A percentile compares a stretch with the other conserved stretches of the same genome.
Evolutionary conservation across 1,139 yeast genomes (phyloP).

Genomic region (Scheffersomyces titani): DNA sequence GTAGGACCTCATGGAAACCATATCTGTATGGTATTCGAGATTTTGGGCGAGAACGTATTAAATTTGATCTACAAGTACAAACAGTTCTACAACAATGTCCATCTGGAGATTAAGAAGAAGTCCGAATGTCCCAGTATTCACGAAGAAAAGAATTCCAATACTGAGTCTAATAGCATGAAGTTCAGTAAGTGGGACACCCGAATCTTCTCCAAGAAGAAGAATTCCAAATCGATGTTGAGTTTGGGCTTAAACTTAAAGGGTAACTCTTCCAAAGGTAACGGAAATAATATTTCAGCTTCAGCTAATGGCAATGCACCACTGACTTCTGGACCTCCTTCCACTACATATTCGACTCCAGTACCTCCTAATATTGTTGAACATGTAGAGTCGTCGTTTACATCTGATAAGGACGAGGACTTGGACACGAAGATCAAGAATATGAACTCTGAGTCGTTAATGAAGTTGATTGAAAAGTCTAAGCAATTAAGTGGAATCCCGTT

Average conservation of each 20-base stretch:
- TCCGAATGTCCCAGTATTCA: neutral
- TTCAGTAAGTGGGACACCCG: constrained; percentile 25
- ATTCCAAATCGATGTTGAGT: constrained; percentile 26
- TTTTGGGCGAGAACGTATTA: constrained; percentile 77
- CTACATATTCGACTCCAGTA: neutral
- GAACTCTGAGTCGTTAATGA: constrained; percentile 12
- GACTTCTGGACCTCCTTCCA: neutral
- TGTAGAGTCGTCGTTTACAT: constrained; percentile 1
- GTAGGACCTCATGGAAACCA: constrained; percentile 76
- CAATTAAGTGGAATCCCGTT: constrained; percentile 66
- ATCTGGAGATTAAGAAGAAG: constrained; percentile 8
- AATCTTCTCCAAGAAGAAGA: constrained; percentile 16
- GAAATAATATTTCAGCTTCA: neutral
- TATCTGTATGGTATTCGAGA: constrained; percentile 87
- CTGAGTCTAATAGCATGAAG: constrained; percentile 10
- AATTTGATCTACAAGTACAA: constrained; percentile 68
- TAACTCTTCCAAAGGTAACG: neutral
- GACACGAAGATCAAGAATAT: constrained; percentile 10
- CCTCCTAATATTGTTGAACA: neutral
- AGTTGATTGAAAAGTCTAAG: constrained; percentile 12
- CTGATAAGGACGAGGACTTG: constrained; percentile 3
- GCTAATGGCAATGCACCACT: neutral
- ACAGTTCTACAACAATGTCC: constrained; percentile 28
- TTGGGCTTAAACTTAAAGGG: constrained; percentile 21
- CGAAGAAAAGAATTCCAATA: constrained; percentile 4